Evolutionary conservation across 1,284 basidiomycete species (phyloP), one percentile per base, ranked within the genome.

Genomic region (Mycena citricolor): DNA sequence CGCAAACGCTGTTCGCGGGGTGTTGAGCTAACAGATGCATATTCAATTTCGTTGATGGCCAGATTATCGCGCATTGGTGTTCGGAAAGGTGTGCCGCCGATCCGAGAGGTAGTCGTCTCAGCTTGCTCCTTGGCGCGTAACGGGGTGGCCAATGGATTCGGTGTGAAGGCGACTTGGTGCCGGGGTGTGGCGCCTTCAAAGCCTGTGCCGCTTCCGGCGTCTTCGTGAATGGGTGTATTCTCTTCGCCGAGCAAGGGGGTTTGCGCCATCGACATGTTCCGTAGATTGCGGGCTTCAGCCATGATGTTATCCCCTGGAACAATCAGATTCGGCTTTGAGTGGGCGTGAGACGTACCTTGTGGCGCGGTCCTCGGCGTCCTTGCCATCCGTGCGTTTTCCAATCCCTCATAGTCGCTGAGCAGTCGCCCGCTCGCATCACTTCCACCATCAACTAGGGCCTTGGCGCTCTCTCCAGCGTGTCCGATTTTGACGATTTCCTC

Each of bases 401-500:
- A 65, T 6, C 86, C 85, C 58, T 94, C 90, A 61, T 99, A 99
- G 45, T 97, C 93, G 51, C 90, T 92, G 32, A 99, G 66, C 36
- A 99, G 70, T 49, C 84, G 81, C 24, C 84, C 88, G 42, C 88
- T 97, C 1, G 94, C 90, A 51, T 90, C 90, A 52, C 77, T 86
- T 1, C 87, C 87, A 20, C 83, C 86, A 8, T 76, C 67, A 6
- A 98, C 93, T 55, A 98, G 64, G 5, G 85, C 82, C 58, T 92
- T 85, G 8, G 94, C 89, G 49, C 80, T 85, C 68, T 97, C 91
- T 5, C 94, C 88, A 0, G 90, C 89, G 62, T 91, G 86, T 1
- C 95, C 97, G 56, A 99, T 94, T 74, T 99, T 99, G 58, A 97
- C 95, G 57, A 99, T 98, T 57, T 98, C 94, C 68, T 99, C 97